Conservation (phyloP, 2,329 filamentous ascomycete genomes). For the Monilinia fructicola region DNA sequence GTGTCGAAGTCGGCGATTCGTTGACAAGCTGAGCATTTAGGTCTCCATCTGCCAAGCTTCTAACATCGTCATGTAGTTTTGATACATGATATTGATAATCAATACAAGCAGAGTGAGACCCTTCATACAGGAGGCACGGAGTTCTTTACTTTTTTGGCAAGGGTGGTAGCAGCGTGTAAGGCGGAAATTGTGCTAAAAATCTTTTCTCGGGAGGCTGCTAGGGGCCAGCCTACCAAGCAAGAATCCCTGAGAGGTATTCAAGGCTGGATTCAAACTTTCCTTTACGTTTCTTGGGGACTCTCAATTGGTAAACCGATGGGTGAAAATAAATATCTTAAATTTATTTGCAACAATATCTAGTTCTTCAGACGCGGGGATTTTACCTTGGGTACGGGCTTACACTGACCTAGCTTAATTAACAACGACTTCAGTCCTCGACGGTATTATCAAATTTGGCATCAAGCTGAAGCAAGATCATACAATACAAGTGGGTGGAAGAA, state of each 20-base stretch:
- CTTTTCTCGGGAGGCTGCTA: not conserved
- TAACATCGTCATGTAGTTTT: not conserved
- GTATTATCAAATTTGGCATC: no score
- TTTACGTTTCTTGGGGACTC: no score
- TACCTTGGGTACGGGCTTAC: not conserved
- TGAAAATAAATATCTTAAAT: no score
- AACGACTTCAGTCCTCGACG: not conserved
- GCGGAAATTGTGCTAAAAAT: not conserved
- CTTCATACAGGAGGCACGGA: no score
- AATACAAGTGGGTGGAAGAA: not conserved
- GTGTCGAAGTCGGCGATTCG: not conserved
- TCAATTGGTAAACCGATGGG: no score
- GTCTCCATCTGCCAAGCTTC: not conserved
- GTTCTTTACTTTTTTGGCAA: not conserved
- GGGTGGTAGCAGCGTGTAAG: not conserved
- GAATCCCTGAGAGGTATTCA: not conserved
- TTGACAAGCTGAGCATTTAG: not conserved
- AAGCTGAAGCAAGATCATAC: not conserved
- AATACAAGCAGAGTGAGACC: not conserved
- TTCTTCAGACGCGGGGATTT: no score
- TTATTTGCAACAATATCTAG: no score
- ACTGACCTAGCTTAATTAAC: not conserved
- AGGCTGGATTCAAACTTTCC: no score
- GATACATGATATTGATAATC: not conserved
- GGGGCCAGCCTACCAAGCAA: not conserved